phyloP scores from a whole-genome alignment of 1,284 basidiomycete genomes.

The Puccinia polysora region DNA sequence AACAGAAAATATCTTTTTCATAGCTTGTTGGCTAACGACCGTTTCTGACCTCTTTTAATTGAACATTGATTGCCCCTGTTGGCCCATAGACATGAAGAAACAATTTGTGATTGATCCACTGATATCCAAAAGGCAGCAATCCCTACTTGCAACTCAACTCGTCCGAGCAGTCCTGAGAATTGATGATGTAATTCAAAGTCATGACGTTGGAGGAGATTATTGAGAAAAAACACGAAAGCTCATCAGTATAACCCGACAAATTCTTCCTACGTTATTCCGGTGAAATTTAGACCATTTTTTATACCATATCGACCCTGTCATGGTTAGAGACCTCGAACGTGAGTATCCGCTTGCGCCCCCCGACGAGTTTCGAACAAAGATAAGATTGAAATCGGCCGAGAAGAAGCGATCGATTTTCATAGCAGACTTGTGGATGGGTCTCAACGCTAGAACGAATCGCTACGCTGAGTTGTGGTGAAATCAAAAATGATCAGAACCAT shows the following conservation, averaged over 20 bases:
- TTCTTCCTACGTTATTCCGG: neutral
- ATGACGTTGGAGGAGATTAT: conserved; percentile 43
- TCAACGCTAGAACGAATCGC: too few relatives aligned
- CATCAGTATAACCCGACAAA: neutral
- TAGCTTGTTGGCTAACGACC: too few relatives aligned
- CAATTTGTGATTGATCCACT: conserved; percentile 96
- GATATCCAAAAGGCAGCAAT: conserved; percentile 95
- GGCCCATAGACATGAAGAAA: conserved; percentile 79
- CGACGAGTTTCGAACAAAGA: too few relatives aligned
- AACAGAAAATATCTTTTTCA: conserved; percentile 13
- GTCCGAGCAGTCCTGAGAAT: conserved; percentile 55
- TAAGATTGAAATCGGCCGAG: too few relatives aligned
- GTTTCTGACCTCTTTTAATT: conserved; percentile 23
- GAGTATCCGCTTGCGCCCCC: too few relatives aligned
- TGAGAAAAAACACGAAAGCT: conserved; percentile 5
- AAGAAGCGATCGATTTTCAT: too few relatives aligned
- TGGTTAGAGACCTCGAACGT: too few relatives aligned
- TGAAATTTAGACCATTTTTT: neutral
- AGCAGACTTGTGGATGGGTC: too few relatives aligned
- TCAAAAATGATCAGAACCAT: too few relatives aligned
- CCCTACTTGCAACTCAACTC: conserved; percentile 92
- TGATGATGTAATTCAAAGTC: conserved; percentile 51
- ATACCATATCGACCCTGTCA: too few relatives aligned
- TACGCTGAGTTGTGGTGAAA: too few relatives aligned
- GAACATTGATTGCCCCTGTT: neutral